A percentile compares a stretch with the other conserved stretches of the same genome.
These are phyloP conservation scores for Eucalyptus curtisii DNA, from an alignment of 345 rosid species.

Conservation along the genomic window DNA sequence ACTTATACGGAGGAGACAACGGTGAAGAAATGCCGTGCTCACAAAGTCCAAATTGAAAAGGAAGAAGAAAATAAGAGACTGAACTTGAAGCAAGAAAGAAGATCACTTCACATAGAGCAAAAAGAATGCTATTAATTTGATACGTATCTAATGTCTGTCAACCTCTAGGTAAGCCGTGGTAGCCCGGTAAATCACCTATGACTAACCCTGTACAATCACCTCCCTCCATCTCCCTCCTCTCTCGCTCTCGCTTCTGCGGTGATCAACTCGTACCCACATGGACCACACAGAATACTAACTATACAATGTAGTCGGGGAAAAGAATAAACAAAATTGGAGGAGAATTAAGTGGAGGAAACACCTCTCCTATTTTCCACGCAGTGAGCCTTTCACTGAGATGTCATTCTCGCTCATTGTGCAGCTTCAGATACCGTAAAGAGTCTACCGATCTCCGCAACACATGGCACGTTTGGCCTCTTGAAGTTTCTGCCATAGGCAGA, in stretches of 20 bases:
- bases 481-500: conserved; percentile 91
- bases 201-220: not conserved
- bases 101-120: not conserved
- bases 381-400: not conserved
- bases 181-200: not conserved
- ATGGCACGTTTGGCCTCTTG: conserved; percentile 52
- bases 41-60: not conserved
- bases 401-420: not conserved
- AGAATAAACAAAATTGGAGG: not conserved
- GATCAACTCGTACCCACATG: not conserved
- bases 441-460: conserved; percentile 57
- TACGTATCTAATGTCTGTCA: not conserved
- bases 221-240: not conserved
- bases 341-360: not conserved
- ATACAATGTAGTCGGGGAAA: not conserved
- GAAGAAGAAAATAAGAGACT: not conserved
- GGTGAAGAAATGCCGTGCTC: not conserved
- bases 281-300: not conserved
- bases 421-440: not conserved
- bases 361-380: not conserved
- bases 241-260: not conserved
- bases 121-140: not conserved
- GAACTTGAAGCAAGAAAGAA: not conserved
- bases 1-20: not conserved
- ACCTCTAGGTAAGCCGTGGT: not conserved